Base-by-base conservation (phyloP, 495 filamentous ascomycete species). In the Daldinia concentrica region DNA sequence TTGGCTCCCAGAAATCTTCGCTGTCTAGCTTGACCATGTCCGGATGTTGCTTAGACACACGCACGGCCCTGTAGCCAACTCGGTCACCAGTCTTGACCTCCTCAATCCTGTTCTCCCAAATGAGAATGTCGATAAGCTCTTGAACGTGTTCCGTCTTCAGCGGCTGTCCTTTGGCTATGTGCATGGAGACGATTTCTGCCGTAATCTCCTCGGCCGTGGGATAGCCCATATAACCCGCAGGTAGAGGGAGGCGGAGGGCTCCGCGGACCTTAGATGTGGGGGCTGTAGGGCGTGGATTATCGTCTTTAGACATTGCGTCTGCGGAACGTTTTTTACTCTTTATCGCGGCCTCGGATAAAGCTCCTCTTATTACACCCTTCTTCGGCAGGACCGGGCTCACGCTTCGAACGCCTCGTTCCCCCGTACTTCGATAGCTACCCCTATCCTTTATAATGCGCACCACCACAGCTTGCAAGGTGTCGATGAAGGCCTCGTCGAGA, bases 401-500 rank as follows among this genome's bases (percentile, higher is more conserved):
- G 52, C 71, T 72, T 19, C 74, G 66, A 1, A 67, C 58, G 34
- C 62, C 58, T 51, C 74, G 60, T 5, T 68, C 72, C n/a, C 71
- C 72, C 7, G 79, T 79, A 45, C 79, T 80, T 6, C 78, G 64
- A 77, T 87, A 92, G 83, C 91, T 94, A 68, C 90, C 93, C 66
- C 85, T 82, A 27, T 79, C 82, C 72, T 88, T 87, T 64, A 98
- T 90, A 58, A 88, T 91, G 63, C 87, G 86, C 68, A 92, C 89
- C 17, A 97, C 77, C 11, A 90, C 87, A 3, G 85, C 82, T 32
- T 89, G 83, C 14, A 96, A 82, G 34, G 82, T 85, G 24, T 90
- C 87, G 74, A 98, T 93, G 76, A 99, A 94, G 52, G 91, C 90
- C 39, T 90, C 87, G 77, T 99, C 95, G 3, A 98, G 86, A 41